Base-by-base conservation (phyloP, 1,139 yeast genomes). In the Saccharomycopsis hybrid region DNA sequence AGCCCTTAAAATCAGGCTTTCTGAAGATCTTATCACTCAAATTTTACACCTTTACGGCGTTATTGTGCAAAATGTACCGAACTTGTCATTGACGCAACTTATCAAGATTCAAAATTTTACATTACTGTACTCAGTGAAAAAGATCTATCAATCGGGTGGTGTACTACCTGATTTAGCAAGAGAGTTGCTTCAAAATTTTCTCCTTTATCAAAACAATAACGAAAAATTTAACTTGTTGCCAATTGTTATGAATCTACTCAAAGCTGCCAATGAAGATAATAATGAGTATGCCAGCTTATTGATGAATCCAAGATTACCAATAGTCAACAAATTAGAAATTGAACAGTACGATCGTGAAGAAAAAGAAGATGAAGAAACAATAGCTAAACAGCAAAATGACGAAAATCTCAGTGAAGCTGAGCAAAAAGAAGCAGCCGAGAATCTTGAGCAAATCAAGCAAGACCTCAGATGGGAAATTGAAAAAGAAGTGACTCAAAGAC, bases 241-340 rank as follows among this genome's bases (percentile, higher is more conserved):
- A 9, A 80, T 88, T 55, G 83, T 85, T 1, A 65, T 77, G n/a
- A 65, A 72, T 2, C 52, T 70, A 11, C 48, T 71, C 35, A 65
- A 67, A 49, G 33, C 32, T 13, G 29, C 44, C n/a, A 38, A 33
- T 7, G 61, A 64, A 36, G 58, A 62, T 1, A 58, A 58, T 30
- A 68, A 70, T 48, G 68, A 66, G 33, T 67, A 74, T 3, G 64
- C 86, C 56, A 79, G 82, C 60, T 73, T 80, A 2, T 70, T 87
- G 59, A 74, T 79, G 54, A 85, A 85, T 59, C 95, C 96, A 38
- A 72, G 94, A 57, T 77, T 88, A 57, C 96, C 96, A 2, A 77
- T 87, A 40, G 66, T 76, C 49, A 73, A 78, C 3, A 59, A 65
- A 37, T 66, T 71, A 48, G 64, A 69, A 46, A 66, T 62, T 33